A percentile compares a stretch with the other conserved stretches of the same genome.
phyloP scores from a whole-genome alignment of 768 basidiomycete species.

The Trametes coccinea region DNA sequence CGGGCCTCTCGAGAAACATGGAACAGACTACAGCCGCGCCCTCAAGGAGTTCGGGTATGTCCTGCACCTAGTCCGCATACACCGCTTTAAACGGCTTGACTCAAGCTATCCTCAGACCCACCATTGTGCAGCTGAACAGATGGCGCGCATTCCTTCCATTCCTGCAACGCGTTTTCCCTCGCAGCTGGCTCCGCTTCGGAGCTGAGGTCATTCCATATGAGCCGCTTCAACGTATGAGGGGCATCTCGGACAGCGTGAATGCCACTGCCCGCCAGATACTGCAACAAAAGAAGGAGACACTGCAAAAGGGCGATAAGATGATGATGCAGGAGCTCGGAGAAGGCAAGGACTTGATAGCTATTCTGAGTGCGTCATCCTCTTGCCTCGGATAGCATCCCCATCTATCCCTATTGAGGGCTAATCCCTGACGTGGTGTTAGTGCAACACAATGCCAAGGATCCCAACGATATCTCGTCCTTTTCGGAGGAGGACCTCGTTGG shows the following conservation, averaged over 20 bases:
- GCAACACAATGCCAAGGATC: neutral
- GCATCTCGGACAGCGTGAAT: constrained; percentile 12
- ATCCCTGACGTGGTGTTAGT: neutral
- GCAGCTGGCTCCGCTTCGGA: neutral
- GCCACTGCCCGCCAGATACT: neutral
- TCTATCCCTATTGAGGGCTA: no score
- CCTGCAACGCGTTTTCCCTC: constrained; percentile 4
- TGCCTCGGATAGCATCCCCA: no score
- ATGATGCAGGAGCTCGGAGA: constrained; percentile 3
- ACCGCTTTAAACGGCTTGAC: neutral
- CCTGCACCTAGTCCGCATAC: neutral
- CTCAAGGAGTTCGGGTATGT: constrained; percentile 14
- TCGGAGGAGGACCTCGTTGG: constrained; percentile 10
- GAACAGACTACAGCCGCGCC: constrained; percentile 15
- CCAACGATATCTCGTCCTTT: constrained; percentile 3
- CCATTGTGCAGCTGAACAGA: neutral
- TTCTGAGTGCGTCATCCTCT: neutral
- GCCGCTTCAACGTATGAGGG: neutral
- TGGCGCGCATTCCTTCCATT: constrained; percentile 8
- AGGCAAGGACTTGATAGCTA: constrained; percentile 8
- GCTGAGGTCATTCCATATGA: constrained; percentile 1
- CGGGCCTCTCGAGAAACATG: constrained; percentile 10
- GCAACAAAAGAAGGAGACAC: constrained; percentile 2
- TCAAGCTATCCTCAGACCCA: neutral
- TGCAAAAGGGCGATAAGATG: neutral